phyloP scores from a whole-genome alignment of 1,284 basidiomycete species.

The Tremellales sp. region DNA sequence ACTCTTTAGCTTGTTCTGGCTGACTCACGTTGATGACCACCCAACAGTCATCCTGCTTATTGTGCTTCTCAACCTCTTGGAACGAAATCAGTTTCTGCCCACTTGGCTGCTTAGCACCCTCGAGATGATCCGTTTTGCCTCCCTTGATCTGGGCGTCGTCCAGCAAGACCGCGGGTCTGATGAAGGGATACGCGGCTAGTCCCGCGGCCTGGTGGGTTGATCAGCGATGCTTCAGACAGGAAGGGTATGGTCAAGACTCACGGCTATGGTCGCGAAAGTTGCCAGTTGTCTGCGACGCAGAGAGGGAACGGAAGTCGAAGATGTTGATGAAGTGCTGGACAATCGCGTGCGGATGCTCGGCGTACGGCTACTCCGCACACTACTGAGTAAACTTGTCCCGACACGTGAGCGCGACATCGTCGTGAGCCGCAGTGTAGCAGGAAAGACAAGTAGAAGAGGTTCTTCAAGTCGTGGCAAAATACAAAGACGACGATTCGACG shows the following conservation, averaged over 20 bases:
- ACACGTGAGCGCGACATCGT: too few species aligned
- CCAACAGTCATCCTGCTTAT: conserved; percentile 62
- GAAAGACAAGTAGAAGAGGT: too few species aligned
- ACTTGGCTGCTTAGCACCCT: conserved; percentile 27
- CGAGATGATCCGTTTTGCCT: conserved; percentile 7
- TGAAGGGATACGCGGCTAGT: background rate
- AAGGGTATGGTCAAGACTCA: background rate
- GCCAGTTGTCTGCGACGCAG: background rate
- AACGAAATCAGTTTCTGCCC: conserved; percentile 48
- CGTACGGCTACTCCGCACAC: too few species aligned
- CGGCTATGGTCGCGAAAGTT: background rate
- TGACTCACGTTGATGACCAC: conserved; percentile 64
- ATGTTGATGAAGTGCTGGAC: background rate
- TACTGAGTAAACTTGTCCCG: too few species aligned
- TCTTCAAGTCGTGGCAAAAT: too few species aligned
- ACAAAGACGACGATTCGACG: too few species aligned
- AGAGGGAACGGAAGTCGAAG: too few species aligned
- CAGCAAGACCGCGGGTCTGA: background rate
- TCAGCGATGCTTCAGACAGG: background rate
- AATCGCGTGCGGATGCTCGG: too few species aligned
- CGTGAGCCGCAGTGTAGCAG: too few species aligned
- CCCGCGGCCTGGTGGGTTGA: background rate
- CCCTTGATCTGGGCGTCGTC: background rate
- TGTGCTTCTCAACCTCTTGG: conserved; percentile 57
- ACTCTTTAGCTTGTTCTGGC: too few species aligned